phyloP scores from a whole-genome alignment of 441 rosid species.

The Arabidopsis hybrid region DNA sequence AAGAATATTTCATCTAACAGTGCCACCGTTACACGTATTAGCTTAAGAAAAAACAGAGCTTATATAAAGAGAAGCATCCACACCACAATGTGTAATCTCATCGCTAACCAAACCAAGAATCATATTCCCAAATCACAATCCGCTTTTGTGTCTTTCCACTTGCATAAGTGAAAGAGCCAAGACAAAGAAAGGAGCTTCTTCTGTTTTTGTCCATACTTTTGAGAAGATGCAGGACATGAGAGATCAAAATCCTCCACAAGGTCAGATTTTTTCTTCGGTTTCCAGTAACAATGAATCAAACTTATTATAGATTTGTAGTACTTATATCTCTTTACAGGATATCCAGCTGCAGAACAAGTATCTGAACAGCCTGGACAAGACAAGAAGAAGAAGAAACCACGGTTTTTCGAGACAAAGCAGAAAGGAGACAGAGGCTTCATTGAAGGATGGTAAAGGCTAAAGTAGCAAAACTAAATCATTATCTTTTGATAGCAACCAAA shows the following conservation, averaged over 20 bases:
- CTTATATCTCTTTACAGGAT: slow-evolving; percentile 34
- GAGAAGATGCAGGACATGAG: slow-evolving; percentile 38
- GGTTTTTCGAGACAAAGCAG: slow-evolving; percentile 36
- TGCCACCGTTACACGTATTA: background rate
- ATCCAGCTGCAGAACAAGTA: slow-evolving; percentile 40
- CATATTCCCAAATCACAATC: slow-evolving; percentile 39
- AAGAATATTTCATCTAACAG: slow-evolving; percentile 16
- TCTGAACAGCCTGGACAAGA: slow-evolving; percentile 30
- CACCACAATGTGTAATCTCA: slow-evolving; percentile 5
- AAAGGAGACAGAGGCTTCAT: slow-evolving; percentile 51
- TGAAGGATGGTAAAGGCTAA: slow-evolving; percentile 45
- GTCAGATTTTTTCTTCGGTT: slow-evolving; percentile 6
- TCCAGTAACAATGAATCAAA: background rate
- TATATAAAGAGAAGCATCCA: slow-evolving; percentile 39
- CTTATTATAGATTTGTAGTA: slow-evolving; percentile 12
- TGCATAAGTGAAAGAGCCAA: slow-evolving; percentile 13
- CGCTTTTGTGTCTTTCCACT: slow-evolving; percentile 28
- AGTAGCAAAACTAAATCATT: background rate
- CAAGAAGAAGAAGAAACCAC: slow-evolving; percentile 31
- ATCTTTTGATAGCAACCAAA: background rate
- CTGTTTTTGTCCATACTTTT: background rate
- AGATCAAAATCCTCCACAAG: slow-evolving; percentile 44
- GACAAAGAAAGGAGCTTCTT: slow-evolving; percentile 25
- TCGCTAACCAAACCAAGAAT: slow-evolving; percentile 33
- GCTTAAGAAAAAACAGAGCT: slow-evolving; percentile 5